A percentile compares a stretch with the other conserved stretches of the same genome.
Evolutionary conservation across 2,329 filamentous ascomycete species (phyloP).

Genomic region (Aspergillus ochraceoroseus): DNA sequence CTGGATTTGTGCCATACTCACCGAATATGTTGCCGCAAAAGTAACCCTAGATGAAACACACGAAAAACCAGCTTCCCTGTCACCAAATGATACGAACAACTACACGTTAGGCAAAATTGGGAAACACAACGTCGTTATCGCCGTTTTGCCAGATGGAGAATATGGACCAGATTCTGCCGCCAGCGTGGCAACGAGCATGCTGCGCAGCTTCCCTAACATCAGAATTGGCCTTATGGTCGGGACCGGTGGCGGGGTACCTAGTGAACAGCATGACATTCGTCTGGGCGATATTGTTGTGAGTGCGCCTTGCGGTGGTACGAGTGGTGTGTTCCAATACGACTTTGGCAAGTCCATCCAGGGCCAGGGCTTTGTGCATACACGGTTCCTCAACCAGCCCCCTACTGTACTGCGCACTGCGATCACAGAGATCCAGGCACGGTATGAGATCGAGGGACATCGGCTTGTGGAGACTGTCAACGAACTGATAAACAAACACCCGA

Average conservation of each 20-base stretch:
- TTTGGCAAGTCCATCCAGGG: slow-evolving; percentile 3
- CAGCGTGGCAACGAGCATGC: slow-evolving; percentile 2
- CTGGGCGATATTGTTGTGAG: slow-evolving; percentile 1
- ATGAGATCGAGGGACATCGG: no score
- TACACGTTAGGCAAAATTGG: background rate
- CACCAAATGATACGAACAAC: background rate
- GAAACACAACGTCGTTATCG: background rate
- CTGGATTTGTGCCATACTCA: background rate
- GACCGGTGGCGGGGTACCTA: slow-evolving; percentile 23
- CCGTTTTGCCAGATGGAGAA: slow-evolving; percentile 1
- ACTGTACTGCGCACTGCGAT: background rate
- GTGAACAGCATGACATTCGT: background rate
- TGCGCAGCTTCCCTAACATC: slow-evolving; percentile 17
- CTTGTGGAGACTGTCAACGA: no score
- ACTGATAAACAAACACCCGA: no score
- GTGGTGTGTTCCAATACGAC: slow-evolving; percentile 1
- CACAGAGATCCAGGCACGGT: no score
- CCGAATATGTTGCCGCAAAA: background rate
- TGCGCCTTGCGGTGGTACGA: background rate
- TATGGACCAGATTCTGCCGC: slow-evolving; percentile 3
- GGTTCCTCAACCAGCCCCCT: slow-evolving; percentile 4
- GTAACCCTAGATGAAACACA: background rate
- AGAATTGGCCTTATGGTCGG: slow-evolving; percentile 23
- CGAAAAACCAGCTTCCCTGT: background rate
- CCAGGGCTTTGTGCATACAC: background rate